Percentiles rank a stretch among this genome's conserved stretches.
These are phyloP conservation scores for Diaporthe australafricana DNA, from an alignment of 2,329 filamentous ascomycete genomes.

Conservation along the genomic window DNA sequence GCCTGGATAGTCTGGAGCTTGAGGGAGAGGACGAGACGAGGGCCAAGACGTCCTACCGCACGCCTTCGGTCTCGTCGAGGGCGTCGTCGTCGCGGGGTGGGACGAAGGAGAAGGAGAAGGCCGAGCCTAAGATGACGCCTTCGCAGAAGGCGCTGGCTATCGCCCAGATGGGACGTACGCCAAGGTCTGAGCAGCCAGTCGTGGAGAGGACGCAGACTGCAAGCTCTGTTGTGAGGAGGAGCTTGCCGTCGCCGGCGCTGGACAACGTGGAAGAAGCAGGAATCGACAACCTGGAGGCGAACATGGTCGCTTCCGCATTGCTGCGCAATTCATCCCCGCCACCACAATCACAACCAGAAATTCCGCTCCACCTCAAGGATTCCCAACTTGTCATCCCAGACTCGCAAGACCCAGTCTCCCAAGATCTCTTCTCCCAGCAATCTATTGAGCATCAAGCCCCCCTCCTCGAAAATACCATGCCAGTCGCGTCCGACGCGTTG, in stretches of 20 bases:
- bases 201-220: not conserved
- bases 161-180: not conserved
- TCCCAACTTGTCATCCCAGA: conserved; percentile 21
- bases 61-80: conserved; percentile 26
- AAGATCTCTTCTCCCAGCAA: not conserved
- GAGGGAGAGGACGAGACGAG: not conserved
- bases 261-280: not conserved
- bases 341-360: not conserved
- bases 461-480: not conserved
- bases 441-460: not conserved
- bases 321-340: not conserved
- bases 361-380: not conserved
- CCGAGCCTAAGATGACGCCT: conserved; percentile 25
- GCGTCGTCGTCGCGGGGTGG: conserved; percentile 8
- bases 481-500: not conserved
- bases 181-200: not conserved
- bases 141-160: conserved; percentile 31
- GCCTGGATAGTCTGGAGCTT: not conserved
- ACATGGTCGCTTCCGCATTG: not conserved
- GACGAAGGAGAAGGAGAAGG: not conserved
- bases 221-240: not conserved
- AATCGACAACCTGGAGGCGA: not conserved
- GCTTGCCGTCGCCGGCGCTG: not conserved
- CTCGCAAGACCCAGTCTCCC: conserved; percentile 18
- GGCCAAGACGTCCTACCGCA: conserved; percentile 1